These are phyloP conservation scores for Entonaema liquescens DNA, from an alignment of 495 filamentous ascomycete species.

Conservation along the genomic window DNA sequence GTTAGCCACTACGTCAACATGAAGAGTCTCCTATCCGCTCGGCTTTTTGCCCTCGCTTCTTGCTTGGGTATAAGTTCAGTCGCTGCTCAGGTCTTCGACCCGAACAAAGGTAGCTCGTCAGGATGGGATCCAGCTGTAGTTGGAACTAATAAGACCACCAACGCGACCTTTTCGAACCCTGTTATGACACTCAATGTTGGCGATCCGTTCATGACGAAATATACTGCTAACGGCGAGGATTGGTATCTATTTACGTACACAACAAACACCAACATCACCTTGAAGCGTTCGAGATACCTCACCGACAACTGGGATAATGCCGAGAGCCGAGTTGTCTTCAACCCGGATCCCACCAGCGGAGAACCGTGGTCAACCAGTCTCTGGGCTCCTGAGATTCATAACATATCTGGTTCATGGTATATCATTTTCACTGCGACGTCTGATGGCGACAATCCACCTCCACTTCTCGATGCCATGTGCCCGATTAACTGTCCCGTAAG, in stretches of 20 bases:
- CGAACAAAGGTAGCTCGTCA: conserved; percentile 33
- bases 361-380: conserved; percentile 55
- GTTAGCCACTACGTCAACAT: conserved; percentile 29
- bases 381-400: conserved; percentile 61
- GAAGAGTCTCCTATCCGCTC: conserved; percentile 24
- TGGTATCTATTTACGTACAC: conserved; percentile 51
- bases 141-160: conserved; percentile 47
- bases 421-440: conserved; percentile 62
- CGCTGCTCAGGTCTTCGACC: conserved; percentile 41
- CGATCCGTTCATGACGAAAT: conserved; percentile 42
- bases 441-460: conserved; percentile 44
- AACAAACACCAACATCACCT: conserved; percentile 45
- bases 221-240: conserved; percentile 40
- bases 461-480: conserved; percentile 43
- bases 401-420: conserved; percentile 57
- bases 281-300: conserved; percentile 46
- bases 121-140: conserved; percentile 41
- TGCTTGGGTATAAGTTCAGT: conserved; percentile 26
- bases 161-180: conserved; percentile 47
- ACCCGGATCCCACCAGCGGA: conserved; percentile 46
- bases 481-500: conserved; percentile 52
- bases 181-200: conserved; percentile 46
- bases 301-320: conserved; percentile 56
- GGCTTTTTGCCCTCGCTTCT: conserved; percentile 22
- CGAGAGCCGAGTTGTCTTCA: conserved; percentile 52